Evolutionary conservation across 2,329 filamentous ascomycete genomes (phyloP), one percentile per base, ranked within the genome.

Genomic region (Grosmannia clavigera): DNA sequence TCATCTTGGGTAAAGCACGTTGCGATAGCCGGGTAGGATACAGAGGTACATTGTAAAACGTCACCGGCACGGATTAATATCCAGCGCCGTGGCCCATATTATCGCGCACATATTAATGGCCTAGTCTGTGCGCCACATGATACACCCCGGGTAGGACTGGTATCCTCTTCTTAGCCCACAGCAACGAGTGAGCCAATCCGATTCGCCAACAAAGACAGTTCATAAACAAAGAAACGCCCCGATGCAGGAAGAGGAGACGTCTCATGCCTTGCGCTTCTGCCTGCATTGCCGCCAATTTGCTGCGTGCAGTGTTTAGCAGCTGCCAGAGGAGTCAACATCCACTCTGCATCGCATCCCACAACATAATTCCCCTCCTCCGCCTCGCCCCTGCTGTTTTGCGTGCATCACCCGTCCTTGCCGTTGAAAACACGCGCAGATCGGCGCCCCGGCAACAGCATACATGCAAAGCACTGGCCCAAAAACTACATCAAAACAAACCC

Each of bases 61-160:
- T 61, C 61, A 58, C 38, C 60, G 63, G 63, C 60, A 59, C 61
- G 66, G 62, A 63, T 62, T 62, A 58, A 65, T 64, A 56, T 61
- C 60, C 60, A 63, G 61, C 60, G 59, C 61, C 38, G 55, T 56
- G 43, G 6, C 38, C 56, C 38, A 16, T 60, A 33, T 33, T 22
- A 12, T 25, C n/a, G 12, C 22, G 10, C 11, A 29, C 33, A 16
- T 5, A 14, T n/a, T 40, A 2, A 16, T 22, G 1, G n/a, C 16
- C 14, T 57, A 29, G 43, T 12, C 40, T 12, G 55, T 57, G 43
- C 55, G 40, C 14, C 19, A 25, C 35, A 55, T 55, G 53, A n/a
- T 25, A 22, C 43, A n/a, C 2, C 14, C n/a, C 19, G 33, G 25
- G 43, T n/a, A n/a, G 19, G 9, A 5, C 25, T 7, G 19, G 16